phyloP scores from a whole-genome alignment of 164 flowering plant species.

The Vitis riparia region DNA sequence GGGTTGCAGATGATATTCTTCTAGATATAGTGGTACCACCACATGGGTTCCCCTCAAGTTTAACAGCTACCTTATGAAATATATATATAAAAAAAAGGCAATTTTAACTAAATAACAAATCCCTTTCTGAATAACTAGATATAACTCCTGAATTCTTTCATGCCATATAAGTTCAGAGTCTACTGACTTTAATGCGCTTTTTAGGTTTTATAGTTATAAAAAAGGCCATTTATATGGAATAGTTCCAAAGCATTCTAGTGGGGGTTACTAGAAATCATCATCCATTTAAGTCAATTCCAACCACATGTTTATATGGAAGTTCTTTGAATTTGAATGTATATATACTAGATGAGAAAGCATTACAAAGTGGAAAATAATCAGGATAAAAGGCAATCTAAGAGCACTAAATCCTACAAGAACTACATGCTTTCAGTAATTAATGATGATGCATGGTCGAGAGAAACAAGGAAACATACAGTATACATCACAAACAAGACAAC shows the following conservation, averaged over 20 bases:
- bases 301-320: not conserved
- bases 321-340: constrained; percentile 2
- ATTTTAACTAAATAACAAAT: too few relatives aligned
- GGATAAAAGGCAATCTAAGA: constrained; percentile 2
- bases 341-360: not conserved
- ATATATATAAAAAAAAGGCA: too few relatives aligned
- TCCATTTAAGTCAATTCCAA: constrained; percentile 3
- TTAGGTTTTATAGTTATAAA: not conserved
- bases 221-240: not conserved
- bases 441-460: constrained; percentile 15
- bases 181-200: not conserved
- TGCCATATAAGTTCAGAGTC: not conserved
- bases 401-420: constrained; percentile 15
- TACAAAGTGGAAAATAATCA: constrained; percentile 9
- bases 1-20: too few relatives aligned
- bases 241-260: constrained; percentile 4
- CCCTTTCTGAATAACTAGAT: too few relatives aligned
- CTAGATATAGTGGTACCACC: too few relatives aligned
- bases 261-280: not conserved
- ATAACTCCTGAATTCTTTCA: too few relatives aligned
- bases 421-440: not conserved
- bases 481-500: constrained; percentile 12
- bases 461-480: constrained; percentile 7
- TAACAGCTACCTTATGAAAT: too few relatives aligned
- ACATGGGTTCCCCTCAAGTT: too few relatives aligned